Conservation (phyloP, 1,139 yeast species). For the Starmera stellimalicola region DNA sequence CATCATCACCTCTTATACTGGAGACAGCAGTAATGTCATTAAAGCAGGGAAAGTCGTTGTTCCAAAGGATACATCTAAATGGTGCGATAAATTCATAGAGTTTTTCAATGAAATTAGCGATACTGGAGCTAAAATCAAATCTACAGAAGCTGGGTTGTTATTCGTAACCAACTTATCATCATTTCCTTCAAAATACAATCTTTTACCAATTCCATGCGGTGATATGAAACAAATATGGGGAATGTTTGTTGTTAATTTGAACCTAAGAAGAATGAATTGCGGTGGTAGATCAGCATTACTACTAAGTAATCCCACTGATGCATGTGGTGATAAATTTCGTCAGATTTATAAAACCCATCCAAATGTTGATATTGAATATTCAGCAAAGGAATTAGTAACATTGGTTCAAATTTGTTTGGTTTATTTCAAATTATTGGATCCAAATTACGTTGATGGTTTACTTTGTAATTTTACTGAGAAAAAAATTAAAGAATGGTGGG, state of each 20-base stretch:
- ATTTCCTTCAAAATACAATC: slow-evolving; percentile 64
- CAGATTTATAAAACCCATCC: slow-evolving; percentile 57
- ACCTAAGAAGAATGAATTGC: slow-evolving; percentile 69
- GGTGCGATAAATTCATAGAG: slow-evolving; percentile 49
- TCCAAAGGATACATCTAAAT: slow-evolving; percentile 41
- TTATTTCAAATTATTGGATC: slow-evolving; percentile 67
- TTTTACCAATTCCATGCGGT: slow-evolving; percentile 64
- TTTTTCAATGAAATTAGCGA: slow-evolving; percentile 59
- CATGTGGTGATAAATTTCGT: slow-evolving; percentile 75
- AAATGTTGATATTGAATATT: slow-evolving; percentile 35
- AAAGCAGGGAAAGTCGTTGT: slow-evolving; percentile 52
- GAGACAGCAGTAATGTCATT: slow-evolving; percentile 57
- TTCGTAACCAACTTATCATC: slow-evolving; percentile 77
- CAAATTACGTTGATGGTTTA: slow-evolving; percentile 72
- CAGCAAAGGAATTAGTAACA: slow-evolving; percentile 67
- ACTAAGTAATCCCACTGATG: slow-evolving; percentile 60
- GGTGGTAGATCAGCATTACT: slow-evolving; percentile 77
- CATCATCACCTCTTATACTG: slow-evolving; percentile 75
- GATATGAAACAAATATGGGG: slow-evolving; percentile 38
- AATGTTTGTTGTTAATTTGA: slow-evolving; percentile 59
- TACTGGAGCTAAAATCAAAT: slow-evolving; percentile 48
- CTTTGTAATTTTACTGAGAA: slow-evolving; percentile 68
- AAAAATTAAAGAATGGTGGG: slow-evolving; percentile 81
- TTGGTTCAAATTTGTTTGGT: slow-evolving; percentile 67
- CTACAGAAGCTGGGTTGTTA: slow-evolving; percentile 44